Conservation (phyloP, 768 basidiomycete genomes). For the Hypsizygus marmoreus region DNA sequence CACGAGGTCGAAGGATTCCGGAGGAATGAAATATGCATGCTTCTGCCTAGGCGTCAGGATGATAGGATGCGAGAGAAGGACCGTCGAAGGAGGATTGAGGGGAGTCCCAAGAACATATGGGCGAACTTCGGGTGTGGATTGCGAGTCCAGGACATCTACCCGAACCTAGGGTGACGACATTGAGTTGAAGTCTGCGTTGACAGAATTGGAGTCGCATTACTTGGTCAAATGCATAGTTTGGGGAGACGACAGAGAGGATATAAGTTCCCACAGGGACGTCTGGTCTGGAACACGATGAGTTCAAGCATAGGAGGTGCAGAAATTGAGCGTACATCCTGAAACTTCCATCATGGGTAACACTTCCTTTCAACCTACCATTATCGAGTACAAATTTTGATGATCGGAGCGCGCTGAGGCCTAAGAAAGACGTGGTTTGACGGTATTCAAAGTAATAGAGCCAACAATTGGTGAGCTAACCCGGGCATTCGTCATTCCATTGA, state of each 20-base stretch:
- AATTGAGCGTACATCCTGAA: conserved; percentile 62
- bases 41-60: conserved; percentile 54
- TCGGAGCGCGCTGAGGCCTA: conserved; percentile 41
- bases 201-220: conserved; percentile 34
- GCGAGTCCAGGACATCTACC: conserved; percentile 57
- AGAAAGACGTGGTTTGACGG: not conserved
- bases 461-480: conserved; percentile 38
- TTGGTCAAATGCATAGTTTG: conserved; percentile 71
- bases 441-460: not conserved
- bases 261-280: conserved; percentile 72
- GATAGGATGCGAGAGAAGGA: conserved; percentile 64
- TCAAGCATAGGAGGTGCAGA: not conserved
- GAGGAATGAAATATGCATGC: conserved; percentile 66
- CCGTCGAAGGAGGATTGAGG: conserved; percentile 54
- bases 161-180: conserved; percentile 53
- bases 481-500: conserved; percentile 72
- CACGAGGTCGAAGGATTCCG: conserved; percentile 70
- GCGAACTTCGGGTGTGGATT: conserved; percentile 45
- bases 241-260: conserved; percentile 65
- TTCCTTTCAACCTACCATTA: conserved; percentile 52
- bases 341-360: conserved; percentile 56
- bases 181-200: not conserved
- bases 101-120: conserved; percentile 73
- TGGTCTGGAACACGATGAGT: conserved; percentile 44
- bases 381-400: conserved; percentile 63